These are phyloP conservation scores for Ophidiomyces ophidiicola DNA, from an alignment of 2,329 filamentous ascomycete genomes.

Conservation along the genomic window DNA sequence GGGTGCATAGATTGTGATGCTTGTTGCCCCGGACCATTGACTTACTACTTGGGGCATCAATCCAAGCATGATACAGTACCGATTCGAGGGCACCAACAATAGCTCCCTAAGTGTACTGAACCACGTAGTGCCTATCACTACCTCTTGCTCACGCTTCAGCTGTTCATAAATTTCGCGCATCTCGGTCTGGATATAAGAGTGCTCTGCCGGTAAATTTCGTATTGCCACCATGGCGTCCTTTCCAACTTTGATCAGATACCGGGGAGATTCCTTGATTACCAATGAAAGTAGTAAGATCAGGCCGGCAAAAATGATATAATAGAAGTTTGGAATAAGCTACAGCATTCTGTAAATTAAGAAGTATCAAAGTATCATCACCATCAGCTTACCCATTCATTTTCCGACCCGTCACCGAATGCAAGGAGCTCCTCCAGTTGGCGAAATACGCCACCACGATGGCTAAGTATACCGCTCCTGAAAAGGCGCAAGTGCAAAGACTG, in stretches of 20 bases:
- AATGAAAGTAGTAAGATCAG: slow-evolving; percentile 60
- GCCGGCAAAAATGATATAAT: slow-evolving; percentile 66
- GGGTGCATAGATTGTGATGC: slow-evolving; percentile 62
- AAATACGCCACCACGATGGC: slow-evolving; percentile 73
- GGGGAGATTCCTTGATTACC: slow-evolving; percentile 57
- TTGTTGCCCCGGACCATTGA: slow-evolving; percentile 60
- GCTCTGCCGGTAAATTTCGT: slow-evolving; percentile 34
- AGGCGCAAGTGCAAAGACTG: slow-evolving; percentile 61
- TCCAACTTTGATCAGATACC: slow-evolving; percentile 56
- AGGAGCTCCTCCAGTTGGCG: slow-evolving; percentile 51
- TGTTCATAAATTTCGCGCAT: slow-evolving; percentile 20
- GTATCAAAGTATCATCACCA: background rate
- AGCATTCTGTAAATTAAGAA: background rate
- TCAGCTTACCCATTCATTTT: slow-evolving; percentile 36
- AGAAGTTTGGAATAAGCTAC: slow-evolving; percentile 50
- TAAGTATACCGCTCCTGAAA: slow-evolving; percentile 60
- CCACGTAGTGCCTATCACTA: slow-evolving; percentile 22
- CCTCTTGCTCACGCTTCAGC: slow-evolving; percentile 39
- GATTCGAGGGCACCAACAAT: slow-evolving; percentile 51
- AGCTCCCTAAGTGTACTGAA: slow-evolving; percentile 15
- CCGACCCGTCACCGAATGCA: slow-evolving; percentile 38
- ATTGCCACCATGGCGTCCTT: slow-evolving; percentile 34
- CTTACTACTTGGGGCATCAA: slow-evolving; percentile 54
- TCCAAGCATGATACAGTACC: slow-evolving; percentile 56
- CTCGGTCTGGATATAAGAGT: slow-evolving; percentile 34